A percentile compares a stretch with the other conserved stretches of the same genome.
phyloP scores from a whole-genome alignment of 2,329 filamentous ascomycete species.

The Neofusicoccum kwambonambiense region DNA sequence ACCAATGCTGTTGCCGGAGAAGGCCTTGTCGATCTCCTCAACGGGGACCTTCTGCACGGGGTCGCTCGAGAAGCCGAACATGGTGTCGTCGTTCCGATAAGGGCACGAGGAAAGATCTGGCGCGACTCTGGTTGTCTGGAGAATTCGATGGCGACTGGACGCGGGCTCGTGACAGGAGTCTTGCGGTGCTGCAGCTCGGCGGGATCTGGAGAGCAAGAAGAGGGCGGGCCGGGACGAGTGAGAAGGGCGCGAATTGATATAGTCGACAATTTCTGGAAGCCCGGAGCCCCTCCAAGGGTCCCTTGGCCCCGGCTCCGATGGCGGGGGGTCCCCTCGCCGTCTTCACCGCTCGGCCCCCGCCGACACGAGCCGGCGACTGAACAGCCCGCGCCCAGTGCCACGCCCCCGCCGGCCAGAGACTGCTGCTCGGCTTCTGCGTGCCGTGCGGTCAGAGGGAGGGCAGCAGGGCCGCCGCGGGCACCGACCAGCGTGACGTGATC shows the following conservation, averaged over 20 bases:
- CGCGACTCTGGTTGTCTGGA: not conserved
- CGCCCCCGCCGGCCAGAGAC: not conserved
- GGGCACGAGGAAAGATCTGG: not conserved
- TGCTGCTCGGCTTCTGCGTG: not conserved
- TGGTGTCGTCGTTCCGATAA: not conserved
- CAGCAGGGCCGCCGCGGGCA: not conserved
- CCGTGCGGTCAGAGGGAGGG: conserved; percentile 8
- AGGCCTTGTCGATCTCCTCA: conserved; percentile 10
- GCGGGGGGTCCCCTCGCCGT: not conserved
- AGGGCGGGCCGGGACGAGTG: not conserved
- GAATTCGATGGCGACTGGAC: not conserved
- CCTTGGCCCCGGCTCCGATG: not conserved
- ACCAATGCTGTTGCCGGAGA: conserved; percentile 17
- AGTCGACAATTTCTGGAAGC: not conserved
- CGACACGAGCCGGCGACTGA: not conserved
- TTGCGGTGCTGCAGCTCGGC: not conserved
- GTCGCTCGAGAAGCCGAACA: conserved; percentile 16
- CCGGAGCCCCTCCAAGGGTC: not conserved
- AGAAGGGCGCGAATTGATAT: not conserved
- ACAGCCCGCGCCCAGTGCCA: conserved; percentile 9
- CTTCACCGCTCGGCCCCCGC: conserved; percentile 10
- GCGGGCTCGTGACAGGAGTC: no score
- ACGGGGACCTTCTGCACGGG: not conserved
- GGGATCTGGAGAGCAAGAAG: not conserved
- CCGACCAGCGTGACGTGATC: not conserved